Evolutionary conservation across 73 alveolate species (phyloP), one percentile per base, ranked within the genome.

Genomic region (Paraurostyla sp.): DNA sequence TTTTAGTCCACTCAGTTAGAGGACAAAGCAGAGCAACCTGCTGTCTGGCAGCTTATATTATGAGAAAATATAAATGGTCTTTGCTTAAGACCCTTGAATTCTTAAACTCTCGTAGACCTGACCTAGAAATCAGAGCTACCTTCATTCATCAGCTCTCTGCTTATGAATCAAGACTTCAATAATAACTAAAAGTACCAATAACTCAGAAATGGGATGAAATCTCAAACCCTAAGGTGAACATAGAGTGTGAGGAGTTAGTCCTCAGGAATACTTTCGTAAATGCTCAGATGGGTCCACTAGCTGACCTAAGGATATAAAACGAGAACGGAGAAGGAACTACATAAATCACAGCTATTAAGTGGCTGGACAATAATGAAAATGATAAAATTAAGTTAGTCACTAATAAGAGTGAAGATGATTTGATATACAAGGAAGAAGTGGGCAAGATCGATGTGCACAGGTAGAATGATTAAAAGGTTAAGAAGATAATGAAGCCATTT

Each of bases 1-100:
- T 97, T 27, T 92, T 98, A 45, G 99, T 98, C 23, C 99, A 98
- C 92, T 96, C 99, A 54, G 98, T 97, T 38, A 87, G 99, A 88
- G 99, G 99, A 1, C 96, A 96, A 89, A 91, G 97, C 84, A 80
- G 99, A 76, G 98, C 98, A 43, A 91, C 98, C 78, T 93, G 95
- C 62, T 97, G 92, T 0, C 91, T 95, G 0, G 95, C 96, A 11
- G 92, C 94, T 27, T 95, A 92, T 73, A 81, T 95, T 57, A 95
- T 95, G 99, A 91, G 93, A 86, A 75, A 71, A 68, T 92, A 95
- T 76, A 87, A 91, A 62, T 95, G 99, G 99, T 87, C 96, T 38
- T 75, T 95, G 65, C 87, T 92, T 86, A 95, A 95, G 76, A 87
- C 97, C 22, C 71, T 95, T 83, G 97, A 95, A 85, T 95, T 91